Percentiles rank a stretch among this genome's conserved stretches.
Evolutionary conservation across 306 rosid species (phyloP).

Genomic region (Oxytropis ochrocephala): DNA sequence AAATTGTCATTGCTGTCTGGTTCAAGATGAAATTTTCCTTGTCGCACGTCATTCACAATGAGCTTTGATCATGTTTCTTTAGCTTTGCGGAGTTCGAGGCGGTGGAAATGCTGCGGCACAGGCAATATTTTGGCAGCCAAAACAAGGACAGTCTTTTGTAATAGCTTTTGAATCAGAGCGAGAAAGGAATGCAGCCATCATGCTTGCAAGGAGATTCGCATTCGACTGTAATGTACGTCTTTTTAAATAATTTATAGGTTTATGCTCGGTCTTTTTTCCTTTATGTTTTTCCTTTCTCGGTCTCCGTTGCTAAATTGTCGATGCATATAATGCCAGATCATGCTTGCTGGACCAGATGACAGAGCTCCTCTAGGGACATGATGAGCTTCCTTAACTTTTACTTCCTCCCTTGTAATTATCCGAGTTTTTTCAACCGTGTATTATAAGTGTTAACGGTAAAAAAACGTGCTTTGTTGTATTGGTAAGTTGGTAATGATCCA

Average conservation of each 20-base stretch:
- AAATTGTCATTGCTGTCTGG: not conserved
- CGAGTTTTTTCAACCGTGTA: conserved; percentile 34
- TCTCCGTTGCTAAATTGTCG: conserved; percentile 9
- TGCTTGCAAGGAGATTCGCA: conserved; percentile 98
- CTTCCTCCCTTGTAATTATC: conserved; percentile 42
- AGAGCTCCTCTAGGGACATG: conserved; percentile 65
- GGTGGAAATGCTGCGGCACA: conserved; percentile 95
- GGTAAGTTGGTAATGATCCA: conserved; percentile 17
- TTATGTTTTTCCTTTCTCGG: not conserved
- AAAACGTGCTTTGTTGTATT: conserved; percentile 32
- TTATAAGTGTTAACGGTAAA: conserved; percentile 33
- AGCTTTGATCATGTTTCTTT: conserved; percentile 4
- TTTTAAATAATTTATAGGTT: conserved; percentile 5
- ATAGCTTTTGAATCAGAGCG: conserved; percentile 92
- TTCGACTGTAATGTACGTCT: conserved; percentile 86
- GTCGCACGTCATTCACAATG: not conserved
- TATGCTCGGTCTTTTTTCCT: not conserved
- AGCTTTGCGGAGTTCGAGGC: conserved; percentile 97
- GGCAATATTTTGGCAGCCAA: conserved; percentile 93
- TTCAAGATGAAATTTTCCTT: not conserved
- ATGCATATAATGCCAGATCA: conserved; percentile 50
- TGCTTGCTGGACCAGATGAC: conserved; percentile 94
- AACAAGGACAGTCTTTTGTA: conserved; percentile 67
- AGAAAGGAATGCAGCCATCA: conserved; percentile 89
- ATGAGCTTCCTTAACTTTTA: conserved; percentile 19